Evolutionary conservation across 2,329 filamentous ascomycete genomes (phyloP), one percentile per base, ranked within the genome.

Genomic region (Arthrinium phaeospermum): DNA sequence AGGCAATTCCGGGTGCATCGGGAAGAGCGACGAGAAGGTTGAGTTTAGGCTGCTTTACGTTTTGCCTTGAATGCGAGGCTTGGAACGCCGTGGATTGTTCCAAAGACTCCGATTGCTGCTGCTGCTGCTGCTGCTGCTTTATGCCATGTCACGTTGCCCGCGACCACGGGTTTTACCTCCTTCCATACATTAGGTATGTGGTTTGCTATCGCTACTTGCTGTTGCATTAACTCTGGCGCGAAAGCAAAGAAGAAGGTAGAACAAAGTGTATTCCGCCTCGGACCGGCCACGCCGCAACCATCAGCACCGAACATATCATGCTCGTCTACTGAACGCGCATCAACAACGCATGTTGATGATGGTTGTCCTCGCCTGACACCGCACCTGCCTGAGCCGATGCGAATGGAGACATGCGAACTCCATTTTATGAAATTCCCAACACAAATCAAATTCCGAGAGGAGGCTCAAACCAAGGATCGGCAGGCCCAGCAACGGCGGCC

Each of bases 401-500:
- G 19, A 41, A 64, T 61, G 51, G 27, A 34, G 51, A 57, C 7
- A 34, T 22, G 16, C 34, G 30, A 16, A 27, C 53, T 22, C 53
- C 53, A 22, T 12, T 24, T 57, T 30, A 22, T n/a, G 19, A 41
- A 41, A 37, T n/a, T 34, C 51, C 53, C 57, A 64, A 64, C 57
- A 41, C 57, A 64, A 41, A 14, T 24, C 57, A 41, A 41, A 14
- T 24, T 41, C 2, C 27, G 37, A 46, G 10, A 41, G 34, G 57
- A 64, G 57, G 57, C 57, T 64, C 57, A 64, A 64, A 64, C 57
- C 34, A 22, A n/a, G 10, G 57, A 64, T 64, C 57, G 57, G 41
- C 57, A 64, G 57, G 57, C 41, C 57, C 57, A 64, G 57, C 34
- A 41, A 64, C 57, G 19, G 57, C 57, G 7, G 34, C 34, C 51